Base-by-base conservation (phyloP, 129 eudicot species). In the Artemisia tridentata region DNA sequence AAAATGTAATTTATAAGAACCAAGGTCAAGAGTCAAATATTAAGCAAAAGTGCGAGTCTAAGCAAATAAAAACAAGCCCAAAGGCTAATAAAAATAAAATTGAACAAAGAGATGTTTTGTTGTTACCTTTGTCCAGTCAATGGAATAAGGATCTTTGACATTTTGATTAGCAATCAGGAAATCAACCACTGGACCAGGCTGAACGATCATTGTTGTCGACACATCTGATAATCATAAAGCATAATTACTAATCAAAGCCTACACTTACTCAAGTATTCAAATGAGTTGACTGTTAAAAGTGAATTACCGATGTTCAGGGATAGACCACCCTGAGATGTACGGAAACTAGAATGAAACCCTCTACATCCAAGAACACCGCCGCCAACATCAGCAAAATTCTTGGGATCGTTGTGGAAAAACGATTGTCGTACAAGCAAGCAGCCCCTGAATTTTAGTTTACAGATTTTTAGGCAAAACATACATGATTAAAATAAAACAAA, bases 401-500 rank as follows among this genome's bases (percentile, higher is more conserved):
- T 87, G n/a, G 80, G 79, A 20, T 95, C 97, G 61, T 84, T 84
- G 48, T 90, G 96, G 58, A 95, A 95, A 67, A 90, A 95, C 1
- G 99, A 95, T 51, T 95, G 99, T 0, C 99, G 83, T 41, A 95
- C 99, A 10, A 95, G 88, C 18, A 95, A 78, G 72, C 99, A 95
- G 2, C 97, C 99, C 86, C 97, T 95, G 86, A 50, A 65, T 50
- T 9, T 2, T 9, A 17, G 11, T 61, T 47, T 14, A 47, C n/a
- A 66, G 65, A 27, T 15, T 7, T 47, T 43, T 31, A 64, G 38
- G 51, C 27, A 23, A 45, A 71, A 53, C 45, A 38, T 38, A 8
- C 45, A 38, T 34, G 54, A 11, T 16, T 38, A 51, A 63, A 19
- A 41, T 9, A 68, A 25, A 25, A 3, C 21, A 57, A 23, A 20